Conservation (phyloP, 495 filamentous ascomycete genomes). For the Penicillium canescens region DNA sequence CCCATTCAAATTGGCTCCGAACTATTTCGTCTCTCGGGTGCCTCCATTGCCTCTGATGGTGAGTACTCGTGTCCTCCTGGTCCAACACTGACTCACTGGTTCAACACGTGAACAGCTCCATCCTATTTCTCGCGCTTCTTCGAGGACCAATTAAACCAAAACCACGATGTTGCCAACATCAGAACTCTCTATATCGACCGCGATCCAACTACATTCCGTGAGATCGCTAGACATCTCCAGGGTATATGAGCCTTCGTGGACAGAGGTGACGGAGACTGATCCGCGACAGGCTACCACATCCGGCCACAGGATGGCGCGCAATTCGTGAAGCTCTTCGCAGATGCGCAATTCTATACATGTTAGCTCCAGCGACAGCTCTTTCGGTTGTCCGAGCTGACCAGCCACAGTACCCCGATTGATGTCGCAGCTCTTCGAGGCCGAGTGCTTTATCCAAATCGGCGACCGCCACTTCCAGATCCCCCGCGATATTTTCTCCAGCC, state of each 20-base stretch:
- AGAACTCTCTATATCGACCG: conserved; percentile 92
- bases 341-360: conserved; percentile 94
- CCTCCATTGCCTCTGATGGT: conserved; percentile 95
- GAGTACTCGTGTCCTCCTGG: conserved; percentile 35
- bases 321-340: conserved; percentile 90
- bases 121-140: conserved; percentile 98
- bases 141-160: conserved; percentile 71
- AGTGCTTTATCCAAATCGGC: conserved; percentile 89
- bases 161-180: conserved; percentile 49
- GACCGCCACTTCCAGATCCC: conserved; percentile 84
- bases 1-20: conserved; percentile 93
- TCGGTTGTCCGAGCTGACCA: conserved; percentile 4
- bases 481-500: conserved; percentile 79
- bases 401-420: conserved; percentile 78
- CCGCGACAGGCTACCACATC: conserved; percentile 71
- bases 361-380: conserved; percentile 21
- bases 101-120: conserved; percentile 63
- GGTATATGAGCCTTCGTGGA: conserved; percentile 41
- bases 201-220: conserved; percentile 84
- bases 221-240: conserved; percentile 90
- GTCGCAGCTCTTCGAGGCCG: conserved; percentile 90
- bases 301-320: conserved; percentile 78
- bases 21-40: conserved; percentile 90
- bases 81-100: not conserved
- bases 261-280: conserved; percentile 8